phyloP scores from a whole-genome alignment of 75 land plant species.

The Cupressus sempervirens region DNA sequence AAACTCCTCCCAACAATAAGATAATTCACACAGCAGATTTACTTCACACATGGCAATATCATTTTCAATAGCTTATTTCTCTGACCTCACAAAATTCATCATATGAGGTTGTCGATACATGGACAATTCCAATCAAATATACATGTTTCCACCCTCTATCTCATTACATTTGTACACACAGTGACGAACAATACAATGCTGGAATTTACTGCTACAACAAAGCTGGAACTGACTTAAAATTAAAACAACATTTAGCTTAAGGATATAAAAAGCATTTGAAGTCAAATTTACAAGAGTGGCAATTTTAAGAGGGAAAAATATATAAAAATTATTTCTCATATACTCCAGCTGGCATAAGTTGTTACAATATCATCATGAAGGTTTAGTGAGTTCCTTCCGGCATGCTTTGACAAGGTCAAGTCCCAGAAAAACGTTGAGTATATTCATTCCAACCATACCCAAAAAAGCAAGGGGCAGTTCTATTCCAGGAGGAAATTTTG shows the following conservation, averaged over 20 bases:
- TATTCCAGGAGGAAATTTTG: slow-evolving; percentile 63
- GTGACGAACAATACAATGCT: background rate
- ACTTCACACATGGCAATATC: background rate
- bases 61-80: background rate
- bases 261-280: background rate
- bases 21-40: background rate
- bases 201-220: background rate
- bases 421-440: slow-evolving; percentile 75
- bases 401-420: slow-evolving; percentile 70
- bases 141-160: background rate
- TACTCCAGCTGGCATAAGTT: background rate
- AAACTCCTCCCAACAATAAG: background rate
- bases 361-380: background rate
- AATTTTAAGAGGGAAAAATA: background rate
- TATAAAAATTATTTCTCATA: background rate
- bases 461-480: slow-evolving; percentile 75
- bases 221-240: background rate
- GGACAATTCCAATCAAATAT: background rate
- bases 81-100: background rate
- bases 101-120: background rate
- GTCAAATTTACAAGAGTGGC: background rate
- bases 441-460: slow-evolving; percentile 89
- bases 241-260: background rate
- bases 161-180: background rate
- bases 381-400: slow-evolving; percentile 36